A percentile compares a stretch with the other conserved stretches of the same genome.
Conservation (phyloP, 768 basidiomycete genomes). For the Tylopilus plumbeoviolaceoides region DNA sequence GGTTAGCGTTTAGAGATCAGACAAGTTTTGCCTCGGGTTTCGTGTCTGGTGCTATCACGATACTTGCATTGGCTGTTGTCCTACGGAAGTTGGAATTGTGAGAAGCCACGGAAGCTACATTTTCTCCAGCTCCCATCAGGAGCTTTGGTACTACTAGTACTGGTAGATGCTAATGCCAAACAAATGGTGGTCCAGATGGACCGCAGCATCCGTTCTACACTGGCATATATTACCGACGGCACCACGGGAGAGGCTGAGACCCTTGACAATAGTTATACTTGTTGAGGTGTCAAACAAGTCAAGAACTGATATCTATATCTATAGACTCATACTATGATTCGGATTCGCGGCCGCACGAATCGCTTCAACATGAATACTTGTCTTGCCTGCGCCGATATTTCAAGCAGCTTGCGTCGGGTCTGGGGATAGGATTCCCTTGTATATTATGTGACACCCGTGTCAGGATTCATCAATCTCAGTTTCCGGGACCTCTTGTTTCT, state of each 20-base stretch:
- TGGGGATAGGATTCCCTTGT: no score
- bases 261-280: no score
- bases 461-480: no score
- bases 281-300: no score
- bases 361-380: not conserved
- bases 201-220: no score
- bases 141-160: not conserved
- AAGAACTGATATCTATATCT: no score
- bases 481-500: no score
- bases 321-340: no score
- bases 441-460: no score
- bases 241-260: no score
- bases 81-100: constrained; percentile 8
- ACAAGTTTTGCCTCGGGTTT: constrained; percentile 17
- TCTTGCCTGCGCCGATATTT: not conserved
- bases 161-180: not conserved
- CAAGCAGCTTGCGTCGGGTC: not conserved
- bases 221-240: no score
- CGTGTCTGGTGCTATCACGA: constrained; percentile 9
- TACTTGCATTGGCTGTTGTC: constrained; percentile 6
- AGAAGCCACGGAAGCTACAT: not conserved
- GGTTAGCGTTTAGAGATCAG: constrained; percentile 1
- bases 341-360: not conserved
- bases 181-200: no score
- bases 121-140: not conserved